A percentile compares a stretch with the other conserved stretches of the same genome.
Conservation (phyloP, 371 early-diverging fungal species). For the Rozella allomycis region DNA sequence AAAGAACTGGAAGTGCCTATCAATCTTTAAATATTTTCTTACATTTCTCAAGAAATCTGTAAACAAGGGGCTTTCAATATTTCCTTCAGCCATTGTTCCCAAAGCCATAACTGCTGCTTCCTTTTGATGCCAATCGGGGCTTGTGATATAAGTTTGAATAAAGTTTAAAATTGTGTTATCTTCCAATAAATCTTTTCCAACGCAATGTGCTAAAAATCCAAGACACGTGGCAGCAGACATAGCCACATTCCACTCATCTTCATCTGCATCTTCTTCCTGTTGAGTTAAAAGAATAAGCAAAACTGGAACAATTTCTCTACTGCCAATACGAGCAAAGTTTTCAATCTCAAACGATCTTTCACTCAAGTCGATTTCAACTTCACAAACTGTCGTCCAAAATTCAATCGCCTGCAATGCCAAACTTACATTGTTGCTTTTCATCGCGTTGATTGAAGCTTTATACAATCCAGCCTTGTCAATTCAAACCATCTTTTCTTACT, state of each 20-base stretch:
- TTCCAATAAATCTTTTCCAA: slow-evolving; percentile 46
- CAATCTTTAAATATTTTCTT: not conserved
- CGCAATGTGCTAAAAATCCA: slow-evolving; percentile 56
- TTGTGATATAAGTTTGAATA: slow-evolving; percentile 58
- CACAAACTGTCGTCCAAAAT: slow-evolving; percentile 95
- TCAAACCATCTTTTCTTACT: too few species aligned
- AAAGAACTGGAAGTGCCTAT: slow-evolving; percentile 53
- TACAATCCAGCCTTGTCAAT: too few species aligned
- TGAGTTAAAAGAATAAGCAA: slow-evolving; percentile 56
- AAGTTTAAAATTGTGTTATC: slow-evolving; percentile 65
- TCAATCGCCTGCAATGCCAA: slow-evolving; percentile 89
- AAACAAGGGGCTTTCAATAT: not conserved
- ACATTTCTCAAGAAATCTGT: not conserved
- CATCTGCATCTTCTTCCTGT: slow-evolving; percentile 86
- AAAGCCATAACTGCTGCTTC: slow-evolving; percentile 95
- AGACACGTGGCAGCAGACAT: slow-evolving; percentile 94
- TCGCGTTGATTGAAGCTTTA: slow-evolving; percentile 66
- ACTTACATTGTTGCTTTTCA: slow-evolving; percentile 47
- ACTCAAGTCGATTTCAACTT: slow-evolving; percentile 59
- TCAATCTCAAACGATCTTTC: slow-evolving; percentile 23
- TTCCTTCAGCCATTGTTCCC: slow-evolving; percentile 54
- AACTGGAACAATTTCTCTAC: slow-evolving; percentile 60
- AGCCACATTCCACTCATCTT: slow-evolving; percentile 87
- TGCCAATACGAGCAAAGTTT: slow-evolving; percentile 50
- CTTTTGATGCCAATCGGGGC: slow-evolving; percentile 66